Conservation (phyloP, 768 basidiomycete genomes). For the Naganishia onofrii region DNA sequence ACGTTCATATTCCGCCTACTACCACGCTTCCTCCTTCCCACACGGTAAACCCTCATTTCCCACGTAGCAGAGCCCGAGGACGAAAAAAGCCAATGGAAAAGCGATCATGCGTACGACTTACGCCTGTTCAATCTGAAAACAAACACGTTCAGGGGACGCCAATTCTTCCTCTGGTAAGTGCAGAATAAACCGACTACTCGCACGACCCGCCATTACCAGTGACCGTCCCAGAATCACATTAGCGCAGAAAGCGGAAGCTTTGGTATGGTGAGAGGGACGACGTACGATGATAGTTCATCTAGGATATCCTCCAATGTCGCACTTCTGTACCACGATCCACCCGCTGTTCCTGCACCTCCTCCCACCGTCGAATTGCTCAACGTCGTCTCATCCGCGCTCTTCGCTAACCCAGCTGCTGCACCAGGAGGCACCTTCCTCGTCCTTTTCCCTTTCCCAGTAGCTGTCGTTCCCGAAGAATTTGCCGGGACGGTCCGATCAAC, state of each 20-base stretch:
- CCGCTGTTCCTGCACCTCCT: not conserved
- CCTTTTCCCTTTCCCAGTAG: no score
- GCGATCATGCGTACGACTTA: conserved; percentile 56
- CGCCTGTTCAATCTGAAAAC: conserved; percentile 99
- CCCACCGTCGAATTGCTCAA: not conserved
- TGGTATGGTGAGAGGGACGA: no score
- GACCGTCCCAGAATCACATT: no score
- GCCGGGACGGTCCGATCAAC: no score
- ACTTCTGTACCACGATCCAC: not conserved
- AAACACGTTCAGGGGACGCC: conserved; percentile 83
- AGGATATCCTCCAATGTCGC: conserved; percentile 40
- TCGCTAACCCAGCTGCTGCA: not conserved
- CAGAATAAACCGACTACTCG: conserved; percentile 80
- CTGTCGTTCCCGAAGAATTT: no score
- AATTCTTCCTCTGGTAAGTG: conserved; percentile 94
- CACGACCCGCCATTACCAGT: no score
- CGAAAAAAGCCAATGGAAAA: no score
- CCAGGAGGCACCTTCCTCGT: not conserved
- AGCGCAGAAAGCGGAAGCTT: no score
- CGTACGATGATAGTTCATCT: conserved; percentile 46
- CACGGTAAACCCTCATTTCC: no score
- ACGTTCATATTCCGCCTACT: no score
- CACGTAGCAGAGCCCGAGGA: no score
- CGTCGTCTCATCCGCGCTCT: not conserved
- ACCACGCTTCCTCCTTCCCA: no score